phyloP scores from a whole-genome alignment of 1,284 basidiomycete species.

The Naganishia sp. region DNA sequence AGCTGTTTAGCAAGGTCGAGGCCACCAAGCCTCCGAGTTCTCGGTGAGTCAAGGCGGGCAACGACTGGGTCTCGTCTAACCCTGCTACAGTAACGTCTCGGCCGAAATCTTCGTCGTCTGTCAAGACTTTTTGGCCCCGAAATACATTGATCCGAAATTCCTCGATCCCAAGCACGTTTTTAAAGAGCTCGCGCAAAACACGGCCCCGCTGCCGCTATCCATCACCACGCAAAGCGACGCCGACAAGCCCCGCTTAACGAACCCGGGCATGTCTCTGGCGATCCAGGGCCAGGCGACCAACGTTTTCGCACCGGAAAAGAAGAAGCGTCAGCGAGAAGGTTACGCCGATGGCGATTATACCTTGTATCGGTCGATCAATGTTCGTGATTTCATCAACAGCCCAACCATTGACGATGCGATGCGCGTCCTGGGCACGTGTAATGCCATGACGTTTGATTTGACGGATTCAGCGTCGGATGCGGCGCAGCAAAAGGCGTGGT shows the following conservation, averaged over 20 bases:
- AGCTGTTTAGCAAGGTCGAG: slow-evolving; percentile 94
- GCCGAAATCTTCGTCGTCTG: slow-evolving; percentile 99
- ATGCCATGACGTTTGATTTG: slow-evolving; percentile 77
- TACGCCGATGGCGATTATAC: slow-evolving; percentile 95
- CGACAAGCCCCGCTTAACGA: slow-evolving; percentile 41
- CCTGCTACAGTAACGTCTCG: slow-evolving; percentile 79
- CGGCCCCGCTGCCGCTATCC: slow-evolving; percentile 56
- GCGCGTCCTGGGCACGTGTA: slow-evolving; percentile 75
- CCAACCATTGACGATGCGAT: slow-evolving; percentile 67
- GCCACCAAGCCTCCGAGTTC: slow-evolving; percentile 99
- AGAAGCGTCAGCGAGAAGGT: slow-evolving; percentile 86
- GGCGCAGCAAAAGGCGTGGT: slow-evolving; percentile 58
- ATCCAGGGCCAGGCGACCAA: slow-evolving; percentile 63
- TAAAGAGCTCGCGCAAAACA: slow-evolving; percentile 72
- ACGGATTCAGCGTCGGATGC: slow-evolving; percentile 55
- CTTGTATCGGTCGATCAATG: slow-evolving; percentile 75
- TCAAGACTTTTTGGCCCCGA: slow-evolving; percentile 90
- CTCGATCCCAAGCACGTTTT: slow-evolving; percentile 97
- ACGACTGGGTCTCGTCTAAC: slow-evolving; percentile 16
- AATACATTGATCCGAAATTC: slow-evolving; percentile 96
- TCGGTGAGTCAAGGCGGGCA: slow-evolving; percentile 60
- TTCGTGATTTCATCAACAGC: slow-evolving; percentile 70
- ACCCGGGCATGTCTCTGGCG: slow-evolving; percentile 43
- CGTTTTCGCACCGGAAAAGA: slow-evolving; percentile 97
- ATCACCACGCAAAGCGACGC: slow-evolving; percentile 41